phyloP scores from a whole-genome alignment of 1,284 basidiomycete species.

The Vanrija pseudolonga region DNA sequence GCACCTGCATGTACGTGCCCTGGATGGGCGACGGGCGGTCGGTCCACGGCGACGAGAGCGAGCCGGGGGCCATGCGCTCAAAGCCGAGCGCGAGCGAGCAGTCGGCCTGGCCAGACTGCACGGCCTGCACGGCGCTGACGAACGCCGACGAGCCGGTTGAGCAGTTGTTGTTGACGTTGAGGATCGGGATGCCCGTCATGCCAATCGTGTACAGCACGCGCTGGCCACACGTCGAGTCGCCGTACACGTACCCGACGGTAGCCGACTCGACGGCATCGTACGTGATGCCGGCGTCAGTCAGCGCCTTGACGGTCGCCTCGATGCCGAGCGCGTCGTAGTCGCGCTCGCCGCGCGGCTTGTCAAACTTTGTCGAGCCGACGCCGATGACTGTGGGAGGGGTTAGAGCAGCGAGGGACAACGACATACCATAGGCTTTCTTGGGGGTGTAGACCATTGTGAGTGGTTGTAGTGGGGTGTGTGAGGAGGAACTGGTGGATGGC shows the following conservation, averaged over 20 bases:
- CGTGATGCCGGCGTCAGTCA: conserved; percentile 16
- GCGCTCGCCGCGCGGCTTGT: conserved; percentile 20
- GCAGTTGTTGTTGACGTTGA: conserved; percentile 24
- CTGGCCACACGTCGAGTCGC: conserved; percentile 19
- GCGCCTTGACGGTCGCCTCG: conserved; percentile 21
- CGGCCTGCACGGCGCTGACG: conserved; percentile 5
- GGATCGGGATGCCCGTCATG: conserved; percentile 20
- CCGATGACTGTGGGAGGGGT: conserved; percentile 11
- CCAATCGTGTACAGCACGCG: conserved; percentile 20
- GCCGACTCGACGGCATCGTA: conserved; percentile 17
- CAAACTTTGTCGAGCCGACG: conserved; percentile 23
- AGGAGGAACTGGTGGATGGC: background rate
- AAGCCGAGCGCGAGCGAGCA: conserved; percentile 19
- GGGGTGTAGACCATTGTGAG: conserved; percentile 12
- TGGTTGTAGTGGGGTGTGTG: background rate
- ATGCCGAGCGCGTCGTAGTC: conserved; percentile 19
- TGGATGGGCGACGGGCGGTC: conserved; percentile 13
- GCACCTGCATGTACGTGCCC: conserved; percentile 10
- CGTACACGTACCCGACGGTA: conserved; percentile 17
- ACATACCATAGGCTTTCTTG: conserved; percentile 13
- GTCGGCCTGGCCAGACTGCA: conserved; percentile 14
- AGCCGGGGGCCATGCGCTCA: conserved; percentile 20
- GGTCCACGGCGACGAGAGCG: conserved; percentile 9
- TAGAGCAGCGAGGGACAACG: background rate
- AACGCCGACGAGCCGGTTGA: conserved; percentile 18